These are phyloP conservation scores for Abelmoschus esculentus DNA, from an alignment of 345 rosid species.

Conservation along the genomic window DNA sequence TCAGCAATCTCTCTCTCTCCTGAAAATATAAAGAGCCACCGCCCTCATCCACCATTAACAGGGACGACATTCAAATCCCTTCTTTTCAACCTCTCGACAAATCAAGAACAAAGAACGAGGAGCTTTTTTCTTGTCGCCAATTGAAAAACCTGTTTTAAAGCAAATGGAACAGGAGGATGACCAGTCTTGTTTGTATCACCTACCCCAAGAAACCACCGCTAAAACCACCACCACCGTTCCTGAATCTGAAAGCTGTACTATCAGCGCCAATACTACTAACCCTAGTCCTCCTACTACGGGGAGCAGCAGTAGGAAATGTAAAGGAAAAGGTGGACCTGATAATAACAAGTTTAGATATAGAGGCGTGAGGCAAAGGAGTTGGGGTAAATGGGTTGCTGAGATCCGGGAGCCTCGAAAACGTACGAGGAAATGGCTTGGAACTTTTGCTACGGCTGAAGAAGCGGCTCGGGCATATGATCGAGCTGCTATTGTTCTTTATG, in stretches of 20 bases:
- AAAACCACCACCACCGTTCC: constrained; percentile 17
- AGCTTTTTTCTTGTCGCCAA: not conserved
- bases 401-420: constrained; percentile 50
- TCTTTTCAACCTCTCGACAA: constrained; percentile 10
- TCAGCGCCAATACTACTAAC: not conserved
- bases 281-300: not conserved
- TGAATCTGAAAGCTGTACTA: not conserved
- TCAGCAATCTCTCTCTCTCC: constrained; percentile 15
- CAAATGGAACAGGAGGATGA: not conserved
- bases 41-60: constrained; percentile 42
- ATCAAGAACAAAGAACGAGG: constrained; percentile 30
- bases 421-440: constrained; percentile 40
- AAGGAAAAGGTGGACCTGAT: constrained; percentile 67
- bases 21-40: constrained; percentile 22
- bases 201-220: constrained; percentile 25
- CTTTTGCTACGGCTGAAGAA: constrained; percentile 38
- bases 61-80: constrained; percentile 8
- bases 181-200: constrained; percentile 23
- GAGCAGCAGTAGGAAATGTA: constrained; percentile 25
- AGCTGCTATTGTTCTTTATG: constrained; percentile 33
- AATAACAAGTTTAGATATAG: constrained; percentile 56
- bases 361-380: constrained; percentile 63
- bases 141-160: constrained; percentile 11
- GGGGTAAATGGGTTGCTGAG: constrained; percentile 85
- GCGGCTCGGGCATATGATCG: constrained; percentile 43